Base-by-base conservation (phyloP, 139 green algal species). In the Tetraselmis chui region DNA sequence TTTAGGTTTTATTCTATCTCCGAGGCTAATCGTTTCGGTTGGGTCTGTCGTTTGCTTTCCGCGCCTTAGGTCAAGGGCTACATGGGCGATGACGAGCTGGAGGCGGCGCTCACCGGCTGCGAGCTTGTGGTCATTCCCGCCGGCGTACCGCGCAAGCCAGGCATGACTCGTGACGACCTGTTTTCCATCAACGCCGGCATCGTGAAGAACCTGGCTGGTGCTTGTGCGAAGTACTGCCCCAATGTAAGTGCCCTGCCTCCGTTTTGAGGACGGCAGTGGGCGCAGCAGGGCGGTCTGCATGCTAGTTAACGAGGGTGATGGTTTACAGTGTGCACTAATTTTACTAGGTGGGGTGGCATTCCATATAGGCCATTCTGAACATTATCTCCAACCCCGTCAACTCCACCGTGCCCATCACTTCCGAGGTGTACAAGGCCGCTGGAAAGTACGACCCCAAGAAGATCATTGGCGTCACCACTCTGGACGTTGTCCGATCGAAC, bases 151-250 rank as follows among this genome's bases (percentile, higher is more conserved):
- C 92, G 96, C 79, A 99, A 99, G 91, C 96, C 96, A 24, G 96
- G 96, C 86, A 99, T 99, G 96, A 99, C 96, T 2, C 92, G 96
- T 29, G 96, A 99, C 84, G 96, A 99, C 85, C 91, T 99, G 23
- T 99, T 99, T 93, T 96, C 98, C 87, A 98, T 98, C 89, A 99
- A 99, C 84, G 96, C 96, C 1, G 91, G 94, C 80, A 99, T 99
- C 79, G 97, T 99, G 1, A 91, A 92, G 80, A 87, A 74, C n/a
- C 92, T 99, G 30, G 86, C 87, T 27, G 91, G 97, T 87, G 95
- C 79, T 2, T 81, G 94, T 23, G 93, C 95, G 29, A 85, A 90
- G 80, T 76, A 94, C 81, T 96, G 91, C 83, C 96, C 94, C 45
- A 80, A 88, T 11, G 94, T 67, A 18, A 5, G 45, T n/a, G n/a